Evolutionary conservation across 345 rosid genomes (phyloP), one percentile per base, ranked within the genome.

Genomic region (Brassica rapa): DNA sequence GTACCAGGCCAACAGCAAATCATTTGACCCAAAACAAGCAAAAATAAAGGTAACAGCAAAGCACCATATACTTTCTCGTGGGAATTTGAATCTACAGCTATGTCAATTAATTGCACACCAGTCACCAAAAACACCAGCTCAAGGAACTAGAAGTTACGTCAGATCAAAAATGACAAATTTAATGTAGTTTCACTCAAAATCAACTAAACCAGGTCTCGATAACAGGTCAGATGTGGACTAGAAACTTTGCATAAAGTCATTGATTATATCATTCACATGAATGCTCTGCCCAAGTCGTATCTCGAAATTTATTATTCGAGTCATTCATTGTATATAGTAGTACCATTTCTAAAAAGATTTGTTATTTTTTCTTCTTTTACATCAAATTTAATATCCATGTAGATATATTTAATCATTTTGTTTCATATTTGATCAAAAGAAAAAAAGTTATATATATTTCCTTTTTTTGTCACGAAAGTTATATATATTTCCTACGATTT

Each of bases 231-330:
- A 66, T 72, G 15, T n/a, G 55, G 55, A 49, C 16, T 49, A 57
- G 62, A 66, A 78, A 43, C 62, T 23, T 72, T 32, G 39, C 4
- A 4, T 30, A 4, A 43, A 41, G 23, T 66, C 62, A 43, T 59
- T 29, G 62, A 46, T 66, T 78, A 21, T 59, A 5, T 43, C 67
- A 72, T 46, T 78, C 82, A 72, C 73, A 32, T 43, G 69, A 43
- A 77, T 72, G 61, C 73, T 72, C 77, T 66, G 82, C 62, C 73
- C 61, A 57, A 27, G 62, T 78, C 72, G 39, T 59, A 66, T 19
- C 53, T 66, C 30, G 12, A 77, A 29, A 69, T 62, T 69, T 77
- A 9, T 69, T 27, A 75, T 60, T 29, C 0, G 6, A 59, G 23
- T 32, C 61, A 60, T 75, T 23, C 5, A 53, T 23, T 67, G 39